Evolutionary conservation across 768 basidiomycete genomes (phyloP).

Genomic region (Tylopilus plumbeoviolaceoides): DNA sequence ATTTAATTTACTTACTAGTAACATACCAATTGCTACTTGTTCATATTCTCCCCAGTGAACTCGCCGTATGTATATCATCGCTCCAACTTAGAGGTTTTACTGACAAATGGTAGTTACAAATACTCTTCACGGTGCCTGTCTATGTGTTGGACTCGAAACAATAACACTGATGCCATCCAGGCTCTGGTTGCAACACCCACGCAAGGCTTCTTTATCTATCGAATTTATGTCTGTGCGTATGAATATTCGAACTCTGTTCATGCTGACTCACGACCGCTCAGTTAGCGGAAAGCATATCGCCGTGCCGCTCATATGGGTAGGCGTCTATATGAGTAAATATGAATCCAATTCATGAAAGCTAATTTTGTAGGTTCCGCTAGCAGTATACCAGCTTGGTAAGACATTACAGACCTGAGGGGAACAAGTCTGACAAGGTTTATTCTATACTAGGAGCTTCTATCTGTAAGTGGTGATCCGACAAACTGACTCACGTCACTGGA

Average conservation of each 20-base stretch:
- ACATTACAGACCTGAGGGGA: too few relatives aligned
- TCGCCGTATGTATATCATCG: background rate
- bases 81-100: background rate
- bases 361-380: conserved; percentile 1
- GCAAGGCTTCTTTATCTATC: background rate
- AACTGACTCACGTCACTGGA: background rate
- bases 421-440: background rate
- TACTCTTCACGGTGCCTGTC: background rate
- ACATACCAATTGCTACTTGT: too few relatives aligned
- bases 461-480: background rate
- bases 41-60: background rate
- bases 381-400: conserved; percentile 10
- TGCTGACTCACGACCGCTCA: background rate
- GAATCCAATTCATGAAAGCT: background rate
- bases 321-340: background rate
- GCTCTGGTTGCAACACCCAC: background rate
- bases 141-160: background rate
- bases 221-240: background rate
- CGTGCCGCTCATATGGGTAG: background rate
- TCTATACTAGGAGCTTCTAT: background rate
- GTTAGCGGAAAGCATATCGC: background rate
- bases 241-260: background rate
- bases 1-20: background rate
- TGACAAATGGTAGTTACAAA: background rate
- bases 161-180: background rate